Evolutionary conservation across 805 yeast species (phyloP).

Genomic region (Peterozyma toletana): DNA sequence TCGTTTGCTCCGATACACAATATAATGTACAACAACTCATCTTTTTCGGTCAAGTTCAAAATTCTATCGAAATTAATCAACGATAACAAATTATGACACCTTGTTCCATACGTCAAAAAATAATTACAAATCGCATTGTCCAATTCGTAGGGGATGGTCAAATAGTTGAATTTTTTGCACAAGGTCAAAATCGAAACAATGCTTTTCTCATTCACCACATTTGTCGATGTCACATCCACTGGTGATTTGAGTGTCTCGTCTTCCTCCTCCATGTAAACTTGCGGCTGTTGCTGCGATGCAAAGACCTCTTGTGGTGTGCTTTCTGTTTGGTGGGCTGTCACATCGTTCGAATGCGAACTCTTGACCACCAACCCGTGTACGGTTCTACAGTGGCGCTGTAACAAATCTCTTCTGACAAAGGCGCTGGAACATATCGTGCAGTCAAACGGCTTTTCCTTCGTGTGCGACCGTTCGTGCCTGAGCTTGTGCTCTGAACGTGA

Average conservation of each 20-base stretch:
- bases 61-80: slow-evolving; percentile 13
- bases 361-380: slow-evolving; percentile 45
- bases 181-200: slow-evolving; percentile 24
- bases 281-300: slow-evolving; percentile 11
- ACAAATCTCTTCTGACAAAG: slow-evolving; percentile 70
- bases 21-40: slow-evolving; percentile 35
- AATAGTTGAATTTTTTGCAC: slow-evolving; percentile 20
- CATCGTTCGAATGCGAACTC: slow-evolving; percentile 8
- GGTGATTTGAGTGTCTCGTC: slow-evolving; percentile 1
- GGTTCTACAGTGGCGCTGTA: slow-evolving; percentile 73
- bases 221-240: slow-evolving; percentile 2
- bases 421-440: slow-evolving; percentile 64
- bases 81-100: slow-evolving; percentile 21
- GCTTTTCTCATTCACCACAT: slow-evolving; percentile 17
- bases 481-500: slow-evolving; percentile 75
- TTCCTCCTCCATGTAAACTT: slow-evolving; percentile 2
- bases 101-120: slow-evolving; percentile 17
- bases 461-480: slow-evolving; percentile 74
- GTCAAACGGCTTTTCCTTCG: slow-evolving; percentile 73
- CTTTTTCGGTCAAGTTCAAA: slow-evolving; percentile 18
- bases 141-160: slow-evolving; percentile 12
- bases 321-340: neutral
- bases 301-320: neutral
- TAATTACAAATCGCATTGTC: slow-evolving; percentile 18
- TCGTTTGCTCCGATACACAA: slow-evolving; percentile 38